Evolutionary conservation across 192 early-diverging fungal species (phyloP).

Genomic region (Geosiphon pyriformis): DNA sequence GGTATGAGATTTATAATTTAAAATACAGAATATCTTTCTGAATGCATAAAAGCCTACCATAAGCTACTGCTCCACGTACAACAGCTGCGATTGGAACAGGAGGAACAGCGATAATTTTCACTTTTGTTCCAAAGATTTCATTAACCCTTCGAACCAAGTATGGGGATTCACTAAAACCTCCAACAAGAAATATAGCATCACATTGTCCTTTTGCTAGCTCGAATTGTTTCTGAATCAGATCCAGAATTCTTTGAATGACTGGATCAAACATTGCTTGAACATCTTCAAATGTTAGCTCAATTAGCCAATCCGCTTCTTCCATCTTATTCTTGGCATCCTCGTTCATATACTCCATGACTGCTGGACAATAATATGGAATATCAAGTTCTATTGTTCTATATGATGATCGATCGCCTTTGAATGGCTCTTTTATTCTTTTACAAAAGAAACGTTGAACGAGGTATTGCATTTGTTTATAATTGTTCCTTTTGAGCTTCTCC

Average conservation of each 20-base stretch:
- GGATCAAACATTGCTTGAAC: slow-evolving; percentile 46
- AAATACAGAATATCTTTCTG: too few species aligned
- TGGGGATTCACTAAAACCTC: slow-evolving; percentile 46
- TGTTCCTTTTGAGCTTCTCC: background rate
- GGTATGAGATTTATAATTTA: too few species aligned
- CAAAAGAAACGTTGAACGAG: slow-evolving; percentile 17
- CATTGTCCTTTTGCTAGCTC: slow-evolving; percentile 25
- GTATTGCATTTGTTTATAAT: slow-evolving; percentile 18
- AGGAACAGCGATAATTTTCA: slow-evolving; percentile 34
- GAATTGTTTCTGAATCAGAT: slow-evolving; percentile 41
- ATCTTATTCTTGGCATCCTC: background rate
- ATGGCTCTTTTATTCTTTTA: slow-evolving; percentile 2
- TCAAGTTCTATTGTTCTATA: slow-evolving; percentile 1
- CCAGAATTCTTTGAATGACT: slow-evolving; percentile 32
- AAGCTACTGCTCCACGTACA: slow-evolving; percentile 43
- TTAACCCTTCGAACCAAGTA: slow-evolving; percentile 38
- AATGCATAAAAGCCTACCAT: slow-evolving; percentile 30
- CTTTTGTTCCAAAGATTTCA: slow-evolving; percentile 26
- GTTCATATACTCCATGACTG: background rate
- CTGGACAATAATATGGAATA: background rate
- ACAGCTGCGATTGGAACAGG: slow-evolving; percentile 43
- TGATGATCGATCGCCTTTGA: background rate
- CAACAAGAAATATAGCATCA: slow-evolving; percentile 47
- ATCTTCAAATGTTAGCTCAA: background rate
- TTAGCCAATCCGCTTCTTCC: slow-evolving; percentile 8